Conservation (phyloP, 179 eudicot species). For the Heliamphora pulchella region DNA sequence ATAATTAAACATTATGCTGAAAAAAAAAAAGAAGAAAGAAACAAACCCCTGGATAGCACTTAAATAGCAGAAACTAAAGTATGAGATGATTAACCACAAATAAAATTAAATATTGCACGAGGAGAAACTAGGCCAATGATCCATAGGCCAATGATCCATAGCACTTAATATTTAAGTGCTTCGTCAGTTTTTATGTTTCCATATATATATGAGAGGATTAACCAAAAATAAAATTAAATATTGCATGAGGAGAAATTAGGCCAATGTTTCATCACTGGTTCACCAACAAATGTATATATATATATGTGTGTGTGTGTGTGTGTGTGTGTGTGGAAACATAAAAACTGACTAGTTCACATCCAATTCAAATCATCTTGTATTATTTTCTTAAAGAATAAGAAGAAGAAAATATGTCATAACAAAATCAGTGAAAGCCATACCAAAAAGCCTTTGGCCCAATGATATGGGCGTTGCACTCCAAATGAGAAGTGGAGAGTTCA, state of each 20-base stretch:
- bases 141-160: too few relatives aligned
- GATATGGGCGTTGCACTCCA: too few relatives aligned
- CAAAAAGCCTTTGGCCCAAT: too few relatives aligned
- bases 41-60: not conserved
- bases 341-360: not conserved
- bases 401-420: constrained; percentile 5
- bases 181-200: too few relatives aligned
- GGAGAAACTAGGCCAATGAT: not conserved
- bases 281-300: not conserved
- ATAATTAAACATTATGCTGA: not conserved
- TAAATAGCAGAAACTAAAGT: not conserved
- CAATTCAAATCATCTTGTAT: not conserved
- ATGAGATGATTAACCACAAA: not conserved
- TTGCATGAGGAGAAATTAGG: constrained; percentile 5
- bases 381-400: not conserved
- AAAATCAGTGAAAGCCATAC: constrained; percentile 13
- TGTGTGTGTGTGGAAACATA: not conserved
- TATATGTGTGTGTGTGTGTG: too few relatives aligned
- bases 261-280: not conserved
- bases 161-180: too few relatives aligned
- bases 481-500: too few relatives aligned
- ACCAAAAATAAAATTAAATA: not conserved
- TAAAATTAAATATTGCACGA: not conserved
- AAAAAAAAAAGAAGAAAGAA: not conserved
- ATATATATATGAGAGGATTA: too few relatives aligned